Evolutionary conservation across 768 basidiomycete species (phyloP), one percentile per base, ranked within the genome.

Genomic region (Pisolithus orientalis): DNA sequence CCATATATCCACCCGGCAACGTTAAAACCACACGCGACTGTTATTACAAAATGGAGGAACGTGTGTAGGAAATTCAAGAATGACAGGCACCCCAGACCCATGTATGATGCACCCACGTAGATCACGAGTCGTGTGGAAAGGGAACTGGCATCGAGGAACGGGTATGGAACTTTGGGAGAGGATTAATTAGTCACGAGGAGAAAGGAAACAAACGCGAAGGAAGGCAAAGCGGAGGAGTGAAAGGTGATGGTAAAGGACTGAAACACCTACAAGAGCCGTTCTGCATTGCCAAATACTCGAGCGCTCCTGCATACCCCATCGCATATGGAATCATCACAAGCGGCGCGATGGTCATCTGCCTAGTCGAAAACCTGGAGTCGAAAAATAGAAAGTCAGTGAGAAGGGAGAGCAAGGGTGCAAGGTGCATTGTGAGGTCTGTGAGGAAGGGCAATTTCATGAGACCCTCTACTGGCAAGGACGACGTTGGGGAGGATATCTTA

Each of bases 401-500:
- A n/a, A 88, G 70, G 8, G 78, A 60, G 6, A 81, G 52, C 4
- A 76, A 78, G 2, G 87, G 87, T 4, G 72, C 63, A 5, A 79
- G 80, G 62, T 90, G 87, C 49, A 90, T 65, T 8, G 76, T 72
- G 6, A 87, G 61, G 60, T 87, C 84, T 49, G 82, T 65, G 44
- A 69, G 67, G 1, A 87, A 64, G 8, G 80, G 79, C 9, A 83
- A 60, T 38, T 67, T 62, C 13, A 70, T 59, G 42, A 43, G 42
- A 2, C 25, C 42, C 10, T 2, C 6, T 6, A 14, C 24, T 6
- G 11, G 42, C 37, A 16, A 8, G 4, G 17, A 11, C n/a, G 40
- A 8, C 8, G 40, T 7, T 21, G 40, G 17, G 40, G 17, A 9
- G 67, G 51, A 34, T 34, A 13, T 14, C n/a, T 53, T 51, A 6